Conservation (phyloP, 192 early-diverging fungal genomes). For the Phlyctochytrium bullatum region DNA sequence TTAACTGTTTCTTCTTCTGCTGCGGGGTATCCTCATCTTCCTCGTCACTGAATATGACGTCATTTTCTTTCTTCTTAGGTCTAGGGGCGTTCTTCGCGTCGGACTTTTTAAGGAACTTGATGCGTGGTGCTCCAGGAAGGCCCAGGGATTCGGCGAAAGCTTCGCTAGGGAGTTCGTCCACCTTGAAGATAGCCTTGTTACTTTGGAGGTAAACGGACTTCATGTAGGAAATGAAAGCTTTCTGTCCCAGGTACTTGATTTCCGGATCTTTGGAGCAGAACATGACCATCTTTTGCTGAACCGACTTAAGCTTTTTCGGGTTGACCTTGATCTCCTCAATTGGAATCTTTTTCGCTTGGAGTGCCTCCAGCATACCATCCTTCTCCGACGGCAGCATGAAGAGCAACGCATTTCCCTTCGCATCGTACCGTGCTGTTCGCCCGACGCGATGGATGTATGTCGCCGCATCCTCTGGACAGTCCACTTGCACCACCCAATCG, state of each 20-base stretch:
- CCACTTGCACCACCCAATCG: constrained; percentile 97
- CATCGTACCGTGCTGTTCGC: constrained; percentile 91
- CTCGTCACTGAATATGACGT: constrained; percentile 24
- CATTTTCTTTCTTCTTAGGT: constrained; percentile 36
- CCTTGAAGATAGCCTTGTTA: constrained; percentile 89
- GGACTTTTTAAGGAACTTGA: constrained; percentile 77
- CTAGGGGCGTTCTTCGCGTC: constrained; percentile 59
- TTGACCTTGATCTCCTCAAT: constrained; percentile 88
- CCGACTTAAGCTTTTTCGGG: constrained; percentile 73
- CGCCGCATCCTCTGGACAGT: constrained; percentile 93
- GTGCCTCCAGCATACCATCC: constrained; percentile 71
- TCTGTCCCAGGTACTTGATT: constrained; percentile 95
- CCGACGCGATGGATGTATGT: constrained; percentile 99
- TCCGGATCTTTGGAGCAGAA: constrained; percentile 92
- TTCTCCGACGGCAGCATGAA: constrained; percentile 87
- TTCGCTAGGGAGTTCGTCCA: constrained; percentile 80
- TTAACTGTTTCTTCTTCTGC: constrained; percentile 16
- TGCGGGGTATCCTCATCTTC: constrained; percentile 32
- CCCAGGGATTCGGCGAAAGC: constrained; percentile 86
- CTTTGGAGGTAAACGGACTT: constrained; percentile 86
- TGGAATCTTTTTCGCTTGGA: constrained; percentile 76
- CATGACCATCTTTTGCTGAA: constrained; percentile 80
- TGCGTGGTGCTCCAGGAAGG: constrained; percentile 91
- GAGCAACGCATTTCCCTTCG: constrained; percentile 81
- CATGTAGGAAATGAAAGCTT: constrained; percentile 95